phyloP scores from a whole-genome alignment of 1,284 basidiomycete species.

The Xerocomus amazonicus region DNA sequence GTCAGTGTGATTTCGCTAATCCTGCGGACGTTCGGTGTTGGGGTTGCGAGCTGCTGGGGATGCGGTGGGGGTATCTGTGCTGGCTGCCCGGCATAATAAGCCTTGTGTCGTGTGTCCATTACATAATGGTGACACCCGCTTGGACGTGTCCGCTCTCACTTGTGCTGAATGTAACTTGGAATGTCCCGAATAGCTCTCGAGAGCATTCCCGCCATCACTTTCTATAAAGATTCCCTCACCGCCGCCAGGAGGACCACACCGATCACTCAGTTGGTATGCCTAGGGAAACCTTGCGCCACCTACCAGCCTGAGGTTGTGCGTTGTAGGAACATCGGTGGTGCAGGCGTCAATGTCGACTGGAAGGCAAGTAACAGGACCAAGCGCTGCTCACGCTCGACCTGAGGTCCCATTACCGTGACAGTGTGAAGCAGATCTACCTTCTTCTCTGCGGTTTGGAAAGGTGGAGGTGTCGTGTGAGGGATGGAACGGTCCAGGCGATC shows the following conservation, averaged over 20 bases:
- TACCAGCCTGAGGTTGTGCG: conserved; percentile 86
- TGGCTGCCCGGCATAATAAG: conserved; percentile 55
- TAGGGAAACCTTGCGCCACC: conserved; percentile 71
- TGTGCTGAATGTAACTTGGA: not conserved
- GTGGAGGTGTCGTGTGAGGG: conserved; percentile 89
- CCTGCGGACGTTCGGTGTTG: conserved; percentile 71
- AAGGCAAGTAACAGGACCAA: conserved; percentile 47
- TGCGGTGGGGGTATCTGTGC: conserved; percentile 72
- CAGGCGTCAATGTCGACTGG: conserved; percentile 79
- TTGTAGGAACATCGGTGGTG: conserved; percentile 76
- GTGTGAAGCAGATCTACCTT: conserved; percentile 89
- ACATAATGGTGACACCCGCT: conserved; percentile 8
- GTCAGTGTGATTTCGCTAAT: conserved; percentile 79
- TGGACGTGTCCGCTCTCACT: not conserved
- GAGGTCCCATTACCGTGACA: conserved; percentile 30
- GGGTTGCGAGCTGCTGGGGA: conserved; percentile 80
- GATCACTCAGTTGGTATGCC: conserved; percentile 75
- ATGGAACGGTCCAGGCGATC: conserved; percentile 76
- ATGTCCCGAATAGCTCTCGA: conserved; percentile 68
- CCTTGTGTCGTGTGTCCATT: conserved; percentile 2
- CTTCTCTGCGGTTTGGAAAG: conserved; percentile 73
- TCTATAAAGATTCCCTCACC: conserved; percentile 71
- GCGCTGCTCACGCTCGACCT: conserved; percentile 8
- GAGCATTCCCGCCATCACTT: conserved; percentile 72
- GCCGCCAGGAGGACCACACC: conserved; percentile 61